Base-by-base conservation (phyloP, 176 grass and related monocot species). In the Zizania latifolia region DNA sequence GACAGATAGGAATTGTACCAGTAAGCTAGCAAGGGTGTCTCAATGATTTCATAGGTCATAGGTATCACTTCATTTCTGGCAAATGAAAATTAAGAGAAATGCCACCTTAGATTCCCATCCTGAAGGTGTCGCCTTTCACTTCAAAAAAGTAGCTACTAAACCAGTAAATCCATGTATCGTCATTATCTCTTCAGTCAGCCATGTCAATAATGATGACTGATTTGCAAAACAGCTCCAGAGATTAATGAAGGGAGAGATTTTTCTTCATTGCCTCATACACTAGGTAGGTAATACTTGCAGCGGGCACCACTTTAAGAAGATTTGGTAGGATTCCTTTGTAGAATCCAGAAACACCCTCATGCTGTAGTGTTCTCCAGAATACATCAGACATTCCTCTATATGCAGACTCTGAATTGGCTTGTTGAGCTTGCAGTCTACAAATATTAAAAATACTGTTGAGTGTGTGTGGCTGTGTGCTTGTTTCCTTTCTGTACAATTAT, bases 311-410 rank as follows among this genome's bases (percentile, higher is more conserved):
- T 91, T 97, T 97, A 62, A 97, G 90, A 44, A 97, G 81, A 72
- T 97, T 97, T n/a, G 94, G 94, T 39, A 97, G 74, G 58, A 97
- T 86, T 65, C 94, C 94, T 83, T 97, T 97, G 76, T 97, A 97
- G 65, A 97, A 93, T 71, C 94, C 94, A 84, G 81, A 87, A 79
- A 86, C n/a, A 21, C 94, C 94, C 76, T 97, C 94, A 23, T 89
- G 81, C 13, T 84, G 81, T 75, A 97, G 74, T 53, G 94, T 97
- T 75, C 81, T 91, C 94, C 94, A 87, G 67, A 97, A 97, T 66
- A 93, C 90, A 82, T 97, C 94, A 71, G 82, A 78, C 94, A 97
- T 97, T 71, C 94, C 94, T 85, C 64, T 89, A 80, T 97, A 91
- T 58, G 88, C 74, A 58, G 80, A 67, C 31, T 86, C 80, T 77